These are phyloP conservation scores for Eutrema salsugineum DNA, from an alignment of 441 rosid species.

Conservation along the genomic window DNA sequence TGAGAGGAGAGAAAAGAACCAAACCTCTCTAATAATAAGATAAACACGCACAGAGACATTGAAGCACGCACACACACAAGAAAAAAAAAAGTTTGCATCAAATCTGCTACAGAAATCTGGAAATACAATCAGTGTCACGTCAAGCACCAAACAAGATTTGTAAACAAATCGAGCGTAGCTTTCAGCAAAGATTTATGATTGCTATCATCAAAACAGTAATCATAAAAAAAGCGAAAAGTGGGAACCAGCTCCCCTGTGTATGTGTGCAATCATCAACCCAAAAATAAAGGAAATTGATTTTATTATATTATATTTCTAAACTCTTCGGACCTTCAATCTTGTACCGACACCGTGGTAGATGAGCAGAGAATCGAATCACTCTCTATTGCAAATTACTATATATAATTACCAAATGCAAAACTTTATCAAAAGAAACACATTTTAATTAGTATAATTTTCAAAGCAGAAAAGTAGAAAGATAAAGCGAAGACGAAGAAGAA, in stretches of 20 bases:
- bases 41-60: background rate
- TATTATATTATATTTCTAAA: background rate
- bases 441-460: background rate
- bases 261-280: slow-evolving; percentile 1
- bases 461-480: background rate
- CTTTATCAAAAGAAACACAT: slow-evolving; percentile 11
- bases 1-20: background rate
- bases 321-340: background rate
- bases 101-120: slow-evolving; percentile 4
- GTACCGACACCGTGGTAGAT: slow-evolving; percentile 28
- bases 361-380: slow-evolving; percentile 15
- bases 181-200: slow-evolving; percentile 29
- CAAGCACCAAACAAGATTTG: slow-evolving; percentile 18
- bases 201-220: slow-evolving; percentile 31
- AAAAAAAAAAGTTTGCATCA: background rate
- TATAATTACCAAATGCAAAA: background rate
- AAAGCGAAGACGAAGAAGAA: background rate
- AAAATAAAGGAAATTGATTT: background rate
- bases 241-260: slow-evolving; percentile 13
- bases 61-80: background rate
- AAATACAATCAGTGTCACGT: slow-evolving; percentile 28
- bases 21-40: background rate
- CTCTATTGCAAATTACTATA: background rate
- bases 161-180: slow-evolving; percentile 29
- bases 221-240: slow-evolving; percentile 8